phyloP scores from a whole-genome alignment of 148 eudicot species.

The Drosera capensis region DNA sequence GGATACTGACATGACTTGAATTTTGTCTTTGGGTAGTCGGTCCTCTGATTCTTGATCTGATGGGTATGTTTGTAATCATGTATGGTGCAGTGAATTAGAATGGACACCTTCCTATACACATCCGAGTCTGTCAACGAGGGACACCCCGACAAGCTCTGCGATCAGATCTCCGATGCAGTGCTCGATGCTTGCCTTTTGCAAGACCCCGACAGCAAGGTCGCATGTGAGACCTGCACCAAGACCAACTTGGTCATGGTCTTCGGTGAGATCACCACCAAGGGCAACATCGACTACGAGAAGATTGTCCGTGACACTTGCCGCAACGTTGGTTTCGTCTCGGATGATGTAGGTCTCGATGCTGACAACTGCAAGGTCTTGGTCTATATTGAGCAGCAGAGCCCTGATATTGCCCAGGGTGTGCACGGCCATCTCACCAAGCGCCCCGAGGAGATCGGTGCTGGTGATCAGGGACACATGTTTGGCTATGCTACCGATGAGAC shows the following conservation, averaged over 20 bases:
- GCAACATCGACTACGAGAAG: conserved; percentile 3
- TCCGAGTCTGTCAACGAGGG: conserved; percentile 5
- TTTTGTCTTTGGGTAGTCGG: no score
- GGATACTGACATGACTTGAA: no score
- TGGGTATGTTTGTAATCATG: no score
- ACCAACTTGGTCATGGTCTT: no score
- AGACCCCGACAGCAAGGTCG: neutral
- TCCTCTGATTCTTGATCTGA: no score
- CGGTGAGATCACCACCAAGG: conserved; percentile 7
- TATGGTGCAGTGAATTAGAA: neutral
- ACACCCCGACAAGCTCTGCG: conserved; percentile 5
- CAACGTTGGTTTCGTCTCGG: neutral
- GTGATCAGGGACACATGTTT: neutral
- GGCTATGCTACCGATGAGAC: conserved; percentile 3
- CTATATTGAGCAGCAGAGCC: conserved; percentile 3
- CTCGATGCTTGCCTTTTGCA: no score
- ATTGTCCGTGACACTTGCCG: conserved; percentile 5
- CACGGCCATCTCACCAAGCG: neutral
- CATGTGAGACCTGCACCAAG: neutral
- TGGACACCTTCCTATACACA: conserved; percentile 4
- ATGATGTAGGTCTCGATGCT: conserved; percentile 7
- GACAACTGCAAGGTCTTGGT: no score
- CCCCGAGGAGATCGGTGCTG: conserved; percentile 1
- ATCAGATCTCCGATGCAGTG: no score
- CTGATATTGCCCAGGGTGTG: neutral